Evolutionary conservation across 1,284 basidiomycete species (phyloP).

Genomic region (Boletellus deceptivus): DNA sequence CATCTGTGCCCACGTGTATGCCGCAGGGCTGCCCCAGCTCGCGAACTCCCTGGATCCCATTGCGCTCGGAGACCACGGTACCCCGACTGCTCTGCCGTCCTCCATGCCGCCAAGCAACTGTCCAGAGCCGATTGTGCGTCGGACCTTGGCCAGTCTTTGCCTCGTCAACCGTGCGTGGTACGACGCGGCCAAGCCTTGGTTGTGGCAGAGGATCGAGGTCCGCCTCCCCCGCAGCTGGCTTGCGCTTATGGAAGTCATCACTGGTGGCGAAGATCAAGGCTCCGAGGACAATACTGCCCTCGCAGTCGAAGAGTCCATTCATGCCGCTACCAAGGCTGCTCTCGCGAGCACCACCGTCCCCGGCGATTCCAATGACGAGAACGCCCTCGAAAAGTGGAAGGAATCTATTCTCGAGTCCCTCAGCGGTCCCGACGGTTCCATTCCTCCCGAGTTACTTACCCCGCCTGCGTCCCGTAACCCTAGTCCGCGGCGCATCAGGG

Average conservation of each 20-base stretch:
- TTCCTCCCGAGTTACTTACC: constrained; percentile 70
- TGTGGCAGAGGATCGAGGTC: constrained; percentile 78
- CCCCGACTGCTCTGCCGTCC: constrained; percentile 65
- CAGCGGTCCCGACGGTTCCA: constrained; percentile 58
- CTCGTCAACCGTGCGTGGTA: constrained; percentile 73
- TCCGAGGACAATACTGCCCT: constrained; percentile 54
- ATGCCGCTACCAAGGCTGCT: constrained; percentile 60
- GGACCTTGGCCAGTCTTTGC: constrained; percentile 64
- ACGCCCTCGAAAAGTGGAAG: constrained; percentile 52
- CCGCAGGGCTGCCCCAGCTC: constrained; percentile 53
- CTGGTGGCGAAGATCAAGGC: constrained; percentile 58
- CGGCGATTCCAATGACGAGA: constrained; percentile 35
- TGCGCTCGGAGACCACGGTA: constrained; percentile 39
- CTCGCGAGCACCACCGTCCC: constrained; percentile 40
- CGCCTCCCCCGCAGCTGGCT: constrained; percentile 77
- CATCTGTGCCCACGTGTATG: constrained; percentile 68
- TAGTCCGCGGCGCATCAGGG: constrained; percentile 67
- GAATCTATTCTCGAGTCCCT: constrained; percentile 60
- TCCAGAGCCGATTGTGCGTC: constrained; percentile 60
- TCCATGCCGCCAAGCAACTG: constrained; percentile 66
- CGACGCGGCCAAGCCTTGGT: constrained; percentile 75
- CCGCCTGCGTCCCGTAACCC: constrained; percentile 77
- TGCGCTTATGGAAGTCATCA: constrained; percentile 70
- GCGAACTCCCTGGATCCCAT: constrained; percentile 69
- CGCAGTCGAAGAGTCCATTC: constrained; percentile 62